Evolutionary conservation across 805 yeast species (phyloP).

Genomic region (Debaryomyces castellii): DNA sequence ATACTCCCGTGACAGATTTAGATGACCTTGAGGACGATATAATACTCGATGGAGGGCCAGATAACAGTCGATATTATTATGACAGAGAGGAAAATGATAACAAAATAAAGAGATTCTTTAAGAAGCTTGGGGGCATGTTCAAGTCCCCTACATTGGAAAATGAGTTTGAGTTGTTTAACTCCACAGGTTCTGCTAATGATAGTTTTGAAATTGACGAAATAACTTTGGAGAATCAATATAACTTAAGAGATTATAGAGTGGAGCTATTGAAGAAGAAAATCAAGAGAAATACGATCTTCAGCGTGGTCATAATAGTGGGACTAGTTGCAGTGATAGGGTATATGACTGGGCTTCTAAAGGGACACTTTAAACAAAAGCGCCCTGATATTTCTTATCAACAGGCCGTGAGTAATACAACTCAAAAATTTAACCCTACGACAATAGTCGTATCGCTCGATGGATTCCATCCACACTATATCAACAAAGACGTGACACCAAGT

Average conservation of each 20-base stretch:
- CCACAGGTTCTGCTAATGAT: conserved; percentile 3
- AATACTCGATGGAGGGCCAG: conserved; percentile 18
- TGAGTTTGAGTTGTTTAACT: conserved; percentile 7
- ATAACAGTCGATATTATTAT: conserved; percentile 22
- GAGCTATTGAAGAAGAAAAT: conserved; percentile 22
- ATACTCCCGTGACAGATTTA: conserved; percentile 55
- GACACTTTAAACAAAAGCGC: background rate
- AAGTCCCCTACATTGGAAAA: background rate
- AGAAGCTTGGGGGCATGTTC: background rate
- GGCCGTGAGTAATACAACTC: conserved; percentile 55
- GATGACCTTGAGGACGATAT: conserved; percentile 45
- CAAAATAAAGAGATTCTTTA: background rate
- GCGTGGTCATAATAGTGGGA: conserved; percentile 4
- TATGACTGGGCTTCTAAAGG: background rate
- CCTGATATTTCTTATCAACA: background rate
- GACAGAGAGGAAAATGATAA: conserved; percentile 9
- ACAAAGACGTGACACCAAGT: conserved; percentile 64
- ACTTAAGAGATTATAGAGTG: conserved; percentile 25
- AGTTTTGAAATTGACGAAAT: conserved; percentile 20
- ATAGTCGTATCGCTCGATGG: conserved; percentile 82
- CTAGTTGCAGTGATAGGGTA: background rate
- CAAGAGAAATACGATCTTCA: conserved; percentile 14
- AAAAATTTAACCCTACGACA: conserved; percentile 74
- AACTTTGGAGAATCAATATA: conserved; percentile 4
- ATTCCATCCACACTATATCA: conserved; percentile 85